Evolutionary conservation across 345 rosid genomes (phyloP), one percentile per base, ranked within the genome.

Genomic region (Diplotaxis tenuifolia): DNA sequence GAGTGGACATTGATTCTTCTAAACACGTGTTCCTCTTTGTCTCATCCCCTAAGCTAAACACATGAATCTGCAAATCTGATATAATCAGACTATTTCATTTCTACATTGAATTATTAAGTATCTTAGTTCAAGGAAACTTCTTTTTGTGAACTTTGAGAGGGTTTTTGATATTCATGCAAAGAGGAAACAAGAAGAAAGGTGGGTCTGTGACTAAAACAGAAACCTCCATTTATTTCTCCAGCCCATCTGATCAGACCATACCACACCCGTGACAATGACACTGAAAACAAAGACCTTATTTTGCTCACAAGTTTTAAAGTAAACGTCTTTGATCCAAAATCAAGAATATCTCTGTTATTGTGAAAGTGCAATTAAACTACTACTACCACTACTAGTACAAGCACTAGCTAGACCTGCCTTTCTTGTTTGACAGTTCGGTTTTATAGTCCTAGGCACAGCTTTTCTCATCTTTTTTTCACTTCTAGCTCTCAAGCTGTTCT

Each of bases 241-340:
- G 82, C 89, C 82, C 86, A 74, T 74, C 49, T 42, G 49, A 42
- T 42, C 49, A 14, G 82, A 82, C 86, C 86, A 85, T 80, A 92
- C 82, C 88, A 84, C 72, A 81, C 92, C 81, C 90, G 87, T 85
- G 96, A 86, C 84, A 78, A 72, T 63, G 89, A 86, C 83, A 61
- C 74, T 38, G 49, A 81, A 28, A n/a, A 6, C 6, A 11, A 9
- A 21, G n/a, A 55, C 20, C 38, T 23, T 15, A 40, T 58, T n/a
- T 45, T 53, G 15, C 63, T 53, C 69, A 63, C 62, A 62, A 54
- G 65, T 28, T 22, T 1, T 60, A 3, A 42, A 47, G 53, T 25
- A 32, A 71, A 71, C 49, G 16, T 42, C 49, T 42, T 14, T 42
- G 42, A 59, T 52, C 69, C 50, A 28, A n/a, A 62, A 38, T 49